Base-by-base conservation (phyloP, 2,329 filamentous ascomycete species). In the Chaetomiaceae sp. region DNA sequence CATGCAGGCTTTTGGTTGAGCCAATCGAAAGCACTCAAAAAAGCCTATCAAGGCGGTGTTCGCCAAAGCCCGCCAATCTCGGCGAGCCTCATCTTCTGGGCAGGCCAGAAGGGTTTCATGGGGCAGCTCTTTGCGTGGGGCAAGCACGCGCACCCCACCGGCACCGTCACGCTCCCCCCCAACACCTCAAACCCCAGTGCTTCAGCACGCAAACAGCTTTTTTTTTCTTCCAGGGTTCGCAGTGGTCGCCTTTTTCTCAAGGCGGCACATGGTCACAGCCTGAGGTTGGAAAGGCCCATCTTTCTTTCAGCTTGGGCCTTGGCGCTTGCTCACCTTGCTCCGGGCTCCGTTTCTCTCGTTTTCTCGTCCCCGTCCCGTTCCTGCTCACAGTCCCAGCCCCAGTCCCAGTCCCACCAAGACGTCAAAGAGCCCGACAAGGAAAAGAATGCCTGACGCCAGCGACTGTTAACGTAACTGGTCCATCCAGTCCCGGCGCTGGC, bases 41-140 rank as follows among this genome's bases (percentile, higher is more conserved):
- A 45, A 35, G 50, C 50, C 45, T 49, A 46, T 45, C 50, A 48
- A n/a, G 44, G 50, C 50, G 35, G 50, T 48, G 44, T 39, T 48
- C 50, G 44, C 27, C 39, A 52, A 48, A 21, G 10, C n/a, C 8
- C 20, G 31, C 48, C 50, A 47, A 44, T 44, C 41, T 21, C 6
- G 20, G 45, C 30, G 14, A 20, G 23, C 27, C 30, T 42, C 50
- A 40, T 21, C n/a, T 30, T 48, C 20, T 31, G 25, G 37, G n/a
- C n/a, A n/a, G n/a, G n/a, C n/a, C n/a, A n/a, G 25, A 33, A 14
- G 21, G 38, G 44, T 48, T 44, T 48, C 34, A 39, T 27, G 43
- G 33, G 17, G 20, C 21, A 25, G n/a, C n/a, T 19, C 6, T 10
- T 20, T 17, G 33, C 30, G 34, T 39, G 35, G 25, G 35, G 13